phyloP scores from a whole-genome alignment of 495 filamentous ascomycete species.

The Xylaria telfairii region DNA sequence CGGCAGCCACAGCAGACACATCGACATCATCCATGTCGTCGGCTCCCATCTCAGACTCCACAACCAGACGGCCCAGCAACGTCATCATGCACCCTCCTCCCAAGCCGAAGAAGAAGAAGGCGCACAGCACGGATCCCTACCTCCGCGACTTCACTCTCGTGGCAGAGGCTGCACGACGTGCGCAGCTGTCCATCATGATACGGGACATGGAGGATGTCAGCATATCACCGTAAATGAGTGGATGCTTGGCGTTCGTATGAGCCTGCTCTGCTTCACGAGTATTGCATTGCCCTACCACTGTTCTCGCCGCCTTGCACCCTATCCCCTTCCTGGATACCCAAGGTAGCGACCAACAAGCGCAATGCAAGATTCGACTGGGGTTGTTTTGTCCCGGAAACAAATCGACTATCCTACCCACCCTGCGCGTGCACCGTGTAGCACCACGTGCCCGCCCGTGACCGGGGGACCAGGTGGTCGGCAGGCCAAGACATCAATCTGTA shows the following conservation, averaged over 20 bases:
- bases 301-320: constrained; percentile 1
- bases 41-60: constrained; percentile 37
- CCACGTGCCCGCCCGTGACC: constrained; percentile 19
- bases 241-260: not conserved
- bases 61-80: constrained; percentile 28
- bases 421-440: constrained; percentile 11
- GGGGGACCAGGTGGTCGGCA: constrained; percentile 5
- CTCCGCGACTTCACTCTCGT: constrained; percentile 83
- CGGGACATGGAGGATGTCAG: constrained; percentile 77
- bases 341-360: constrained; percentile 6
- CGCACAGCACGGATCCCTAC: constrained; percentile 64
- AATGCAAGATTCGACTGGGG: constrained; percentile 16
- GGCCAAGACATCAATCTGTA: not conserved
- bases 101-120: constrained; percentile 40
- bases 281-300: constrained; percentile 8
- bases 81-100: constrained; percentile 47
- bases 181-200: constrained; percentile 85
- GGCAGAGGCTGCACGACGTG: constrained; percentile 93
- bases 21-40: constrained; percentile 35
- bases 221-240: constrained; percentile 47
- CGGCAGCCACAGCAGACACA: constrained; percentile 16
- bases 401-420: constrained; percentile 11
- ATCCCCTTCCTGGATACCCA: constrained; percentile 6
- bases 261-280: not conserved
- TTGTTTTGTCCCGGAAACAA: constrained; percentile 12